These are phyloP conservation scores for Cladosporium sp. DNA, from an alignment of 2,329 filamentous ascomycete genomes.

Conservation along the genomic window DNA sequence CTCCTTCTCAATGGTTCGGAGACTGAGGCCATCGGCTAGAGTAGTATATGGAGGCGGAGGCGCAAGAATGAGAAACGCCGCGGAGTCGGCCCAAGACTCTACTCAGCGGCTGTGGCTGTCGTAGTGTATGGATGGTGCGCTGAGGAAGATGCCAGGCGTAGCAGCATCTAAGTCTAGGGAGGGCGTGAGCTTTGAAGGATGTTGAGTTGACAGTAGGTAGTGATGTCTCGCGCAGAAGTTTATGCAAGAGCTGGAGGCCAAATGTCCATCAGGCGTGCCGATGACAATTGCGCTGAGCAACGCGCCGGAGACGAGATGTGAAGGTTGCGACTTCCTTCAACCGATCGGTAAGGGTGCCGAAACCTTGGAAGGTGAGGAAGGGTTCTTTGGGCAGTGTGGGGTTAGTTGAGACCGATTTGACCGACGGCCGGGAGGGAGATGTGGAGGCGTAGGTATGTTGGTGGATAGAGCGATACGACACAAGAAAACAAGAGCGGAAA, in stretches of 20 bases:
- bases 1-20: conserved; percentile 35
- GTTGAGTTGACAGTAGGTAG: too few species aligned
- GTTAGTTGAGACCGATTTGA: too few species aligned
- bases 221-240: background rate
- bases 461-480: too few species aligned
- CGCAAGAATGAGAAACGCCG: background rate
- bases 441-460: too few species aligned
- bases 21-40: conserved; percentile 38
- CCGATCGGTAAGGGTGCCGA: background rate
- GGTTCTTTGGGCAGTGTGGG: too few species aligned
- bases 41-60: conserved; percentile 7
- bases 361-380: background rate
- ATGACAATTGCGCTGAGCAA: background rate
- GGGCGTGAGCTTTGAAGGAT: conserved; percentile 1
- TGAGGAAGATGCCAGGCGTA: background rate
- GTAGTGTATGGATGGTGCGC: conserved; percentile 1
- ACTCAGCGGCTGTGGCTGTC: background rate
- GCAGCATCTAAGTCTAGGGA: background rate
- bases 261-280: background rate
- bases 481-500: too few species aligned
- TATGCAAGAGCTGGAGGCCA: background rate
- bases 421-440: too few species aligned
- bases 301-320: background rate
- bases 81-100: background rate
- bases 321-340: background rate